Percentiles rank a stretch among this genome's conserved stretches.
phyloP scores from a whole-genome alignment of 1,139 yeast genomes.

The Tardiomyces blankii region DNA sequence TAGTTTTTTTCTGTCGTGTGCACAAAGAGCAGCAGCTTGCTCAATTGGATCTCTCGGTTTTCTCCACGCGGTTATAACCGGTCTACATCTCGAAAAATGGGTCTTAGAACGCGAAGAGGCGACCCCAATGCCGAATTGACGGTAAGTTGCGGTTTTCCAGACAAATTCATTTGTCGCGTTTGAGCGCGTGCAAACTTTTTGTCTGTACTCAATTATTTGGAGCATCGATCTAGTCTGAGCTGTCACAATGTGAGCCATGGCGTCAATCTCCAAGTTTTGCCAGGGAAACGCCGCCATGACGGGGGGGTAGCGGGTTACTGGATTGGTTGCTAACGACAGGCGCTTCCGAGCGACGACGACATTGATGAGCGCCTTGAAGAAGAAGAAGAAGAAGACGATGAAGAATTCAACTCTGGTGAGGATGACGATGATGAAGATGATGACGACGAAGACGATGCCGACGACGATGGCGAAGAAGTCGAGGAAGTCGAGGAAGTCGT shows the following conservation, averaged over 20 bases:
- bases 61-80: too few species aligned
- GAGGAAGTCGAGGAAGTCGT: constrained; percentile 3
- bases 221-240: too few species aligned
- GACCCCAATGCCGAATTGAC: constrained; percentile 12
- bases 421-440: constrained; percentile 10
- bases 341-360: constrained; percentile 3
- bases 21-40: too few species aligned
- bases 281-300: too few species aligned
- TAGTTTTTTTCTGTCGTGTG: too few species aligned
- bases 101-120: constrained; percentile 9
- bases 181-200: too few species aligned
- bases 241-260: too few species aligned
- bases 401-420: constrained; percentile 7
- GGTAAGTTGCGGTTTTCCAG: constrained; percentile 4
- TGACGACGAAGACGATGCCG: constrained; percentile 8
- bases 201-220: too few species aligned
- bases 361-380: constrained; percentile 7
- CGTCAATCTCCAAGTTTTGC: too few species aligned
- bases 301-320: too few species aligned
- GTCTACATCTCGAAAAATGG: not conserved
- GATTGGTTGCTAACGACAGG: constrained; percentile 3
- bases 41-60: too few species aligned
- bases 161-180: not conserved
- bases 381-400: constrained; percentile 7
- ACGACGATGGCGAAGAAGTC: constrained; percentile 6